Evolutionary conservation across 2,329 filamentous ascomycete species (phyloP).

Genomic region (Monosporascus sp.): DNA sequence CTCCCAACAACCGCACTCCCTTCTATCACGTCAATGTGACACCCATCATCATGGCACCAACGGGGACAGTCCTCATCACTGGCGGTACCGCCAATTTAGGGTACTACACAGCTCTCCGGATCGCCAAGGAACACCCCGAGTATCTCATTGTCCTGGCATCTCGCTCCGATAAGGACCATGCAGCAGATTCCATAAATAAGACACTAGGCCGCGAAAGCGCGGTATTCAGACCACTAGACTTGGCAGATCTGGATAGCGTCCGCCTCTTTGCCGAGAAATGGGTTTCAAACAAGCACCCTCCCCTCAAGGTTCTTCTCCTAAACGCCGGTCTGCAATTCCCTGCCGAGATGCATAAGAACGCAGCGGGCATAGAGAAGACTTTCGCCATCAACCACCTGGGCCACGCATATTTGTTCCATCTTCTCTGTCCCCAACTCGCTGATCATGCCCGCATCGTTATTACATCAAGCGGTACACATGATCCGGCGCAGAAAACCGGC

Average conservation of each 20-base stretch:
- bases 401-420: slow-evolving; percentile 43
- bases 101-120: slow-evolving; percentile 32
- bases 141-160: slow-evolving; percentile 37
- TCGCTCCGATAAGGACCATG: slow-evolving; percentile 34
- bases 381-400: slow-evolving; percentile 47
- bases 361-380: slow-evolving; percentile 39
- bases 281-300: slow-evolving; percentile 27
- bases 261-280: slow-evolving; percentile 34
- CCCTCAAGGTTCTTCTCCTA: slow-evolving; percentile 38
- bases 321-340: slow-evolving; percentile 44
- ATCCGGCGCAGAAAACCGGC: slow-evolving; percentile 36
- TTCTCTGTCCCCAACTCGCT: slow-evolving; percentile 35
- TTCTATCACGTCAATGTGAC: too few species aligned
- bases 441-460: slow-evolving; percentile 38
- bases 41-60: too few species aligned
- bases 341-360: slow-evolving; percentile 24
- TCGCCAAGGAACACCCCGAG: slow-evolving; percentile 35
- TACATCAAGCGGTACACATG: slow-evolving; percentile 40
- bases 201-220: slow-evolving; percentile 32
- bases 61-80: slow-evolving; percentile 32
- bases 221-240: slow-evolving; percentile 36
- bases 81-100: slow-evolving; percentile 41
- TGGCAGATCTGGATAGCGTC: slow-evolving; percentile 32
- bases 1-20: too few species aligned
- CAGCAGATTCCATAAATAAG: slow-evolving; percentile 37